Percentiles rank a stretch among this genome's conserved stretches.
phyloP scores from a whole-genome alignment of 179 eudicot species.

The Gypsophila paniculata region DNA sequence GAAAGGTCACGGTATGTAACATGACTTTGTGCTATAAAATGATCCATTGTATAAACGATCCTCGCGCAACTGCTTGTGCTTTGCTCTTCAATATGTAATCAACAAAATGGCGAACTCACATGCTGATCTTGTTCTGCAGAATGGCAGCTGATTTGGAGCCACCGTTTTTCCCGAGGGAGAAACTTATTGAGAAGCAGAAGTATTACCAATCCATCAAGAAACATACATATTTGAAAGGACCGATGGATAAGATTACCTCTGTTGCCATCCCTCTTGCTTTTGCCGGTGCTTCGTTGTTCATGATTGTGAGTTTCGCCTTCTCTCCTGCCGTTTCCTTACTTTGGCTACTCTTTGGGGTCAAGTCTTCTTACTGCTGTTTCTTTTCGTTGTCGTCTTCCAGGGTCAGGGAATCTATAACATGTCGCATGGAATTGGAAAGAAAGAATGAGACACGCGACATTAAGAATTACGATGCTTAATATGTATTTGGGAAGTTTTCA shows the following conservation, averaged over 20 bases:
- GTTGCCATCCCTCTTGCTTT: constrained; percentile 78
- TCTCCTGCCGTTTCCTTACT: background rate
- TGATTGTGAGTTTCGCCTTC: constrained; percentile 54
- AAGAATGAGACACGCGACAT: constrained; percentile 45
- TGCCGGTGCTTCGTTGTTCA: constrained; percentile 44
- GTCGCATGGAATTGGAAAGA: constrained; percentile 92
- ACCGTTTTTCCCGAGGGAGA: constrained; percentile 75
- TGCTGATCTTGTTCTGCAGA: constrained; percentile 31
- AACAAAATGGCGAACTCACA: background rate
- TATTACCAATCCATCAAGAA: constrained; percentile 57
- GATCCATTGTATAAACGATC: too few relatives aligned
- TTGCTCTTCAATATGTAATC: too few relatives aligned
- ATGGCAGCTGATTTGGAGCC: constrained; percentile 47
- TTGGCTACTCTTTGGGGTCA: background rate
- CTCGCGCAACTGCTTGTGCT: too few relatives aligned
- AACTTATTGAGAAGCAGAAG: constrained; percentile 70
- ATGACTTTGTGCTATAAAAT: background rate
- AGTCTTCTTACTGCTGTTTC: background rate
- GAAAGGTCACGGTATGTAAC: background rate
- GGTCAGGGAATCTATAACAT: constrained; percentile 73
- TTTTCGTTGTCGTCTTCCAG: constrained; percentile 29
- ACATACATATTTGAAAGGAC: constrained; percentile 75
- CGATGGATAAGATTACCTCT: constrained; percentile 64
- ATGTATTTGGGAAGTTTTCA: background rate
- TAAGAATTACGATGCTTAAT: background rate